These are phyloP conservation scores for Tulasnella sp. DNA, from an alignment of 768 basidiomycete species.

Conservation along the genomic window DNA sequence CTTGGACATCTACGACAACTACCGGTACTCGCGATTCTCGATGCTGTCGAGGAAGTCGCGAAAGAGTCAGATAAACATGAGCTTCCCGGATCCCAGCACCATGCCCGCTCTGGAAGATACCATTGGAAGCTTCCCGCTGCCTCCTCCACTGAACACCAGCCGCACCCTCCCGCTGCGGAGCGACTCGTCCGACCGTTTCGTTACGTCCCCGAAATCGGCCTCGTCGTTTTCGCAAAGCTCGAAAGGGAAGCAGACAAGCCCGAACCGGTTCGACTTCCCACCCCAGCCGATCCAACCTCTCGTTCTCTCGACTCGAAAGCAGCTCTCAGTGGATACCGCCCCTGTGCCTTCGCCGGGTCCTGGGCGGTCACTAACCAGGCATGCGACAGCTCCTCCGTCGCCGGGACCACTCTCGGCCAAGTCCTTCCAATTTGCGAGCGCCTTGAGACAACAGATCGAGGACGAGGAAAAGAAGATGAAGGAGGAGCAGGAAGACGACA, in stretches of 20 bases:
- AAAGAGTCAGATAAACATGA: not conserved
- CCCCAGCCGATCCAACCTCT: not conserved
- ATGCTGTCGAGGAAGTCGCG: slow-evolving; percentile 7
- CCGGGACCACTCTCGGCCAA: not conserved
- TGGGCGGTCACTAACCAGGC: not conserved
- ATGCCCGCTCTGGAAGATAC: not conserved
- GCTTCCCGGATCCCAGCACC: not conserved
- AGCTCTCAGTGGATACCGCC: not conserved
- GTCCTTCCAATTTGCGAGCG: not conserved
- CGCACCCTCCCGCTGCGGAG: not conserved
- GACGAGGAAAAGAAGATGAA: not conserved
- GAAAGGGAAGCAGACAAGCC: not conserved
- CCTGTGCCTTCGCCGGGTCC: not conserved
- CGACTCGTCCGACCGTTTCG: not conserved
- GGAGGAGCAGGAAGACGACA: not conserved
- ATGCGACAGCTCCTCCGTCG: not conserved
- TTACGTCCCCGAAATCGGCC: slow-evolving; percentile 1
- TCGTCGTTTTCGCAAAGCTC: not conserved
- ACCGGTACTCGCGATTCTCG: slow-evolving; percentile 15
- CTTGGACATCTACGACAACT: slow-evolving; percentile 14
- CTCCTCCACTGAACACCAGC: not conserved
- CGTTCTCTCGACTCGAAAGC: not conserved
- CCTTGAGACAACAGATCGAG: not conserved
- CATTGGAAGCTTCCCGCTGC: not conserved
- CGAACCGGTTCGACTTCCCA: not conserved